These are phyloP conservation scores for Beauveria medogensis DNA, from an alignment of 2,329 filamentous ascomycete species.

Conservation along the genomic window DNA sequence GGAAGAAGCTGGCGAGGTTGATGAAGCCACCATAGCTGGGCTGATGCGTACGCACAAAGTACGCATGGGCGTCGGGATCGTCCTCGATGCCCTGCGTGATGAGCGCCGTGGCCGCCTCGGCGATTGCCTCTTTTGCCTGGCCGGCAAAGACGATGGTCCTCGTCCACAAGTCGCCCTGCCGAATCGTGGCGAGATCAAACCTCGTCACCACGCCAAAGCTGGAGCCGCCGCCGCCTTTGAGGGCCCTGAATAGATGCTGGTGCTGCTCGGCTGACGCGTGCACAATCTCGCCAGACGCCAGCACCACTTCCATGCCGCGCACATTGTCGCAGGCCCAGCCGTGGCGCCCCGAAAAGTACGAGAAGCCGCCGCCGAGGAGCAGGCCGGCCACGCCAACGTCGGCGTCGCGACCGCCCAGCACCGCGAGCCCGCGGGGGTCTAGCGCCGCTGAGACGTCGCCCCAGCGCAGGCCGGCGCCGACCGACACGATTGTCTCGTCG, in stretches of 20 bases:
- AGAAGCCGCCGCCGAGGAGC: constrained; percentile 30
- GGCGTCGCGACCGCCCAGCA: constrained; percentile 12
- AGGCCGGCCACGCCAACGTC: constrained; percentile 13
- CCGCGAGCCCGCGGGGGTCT: constrained; percentile 23
- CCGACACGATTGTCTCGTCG: constrained; percentile 21
- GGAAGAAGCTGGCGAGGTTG: constrained; percentile 14
- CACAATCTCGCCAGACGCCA: constrained; percentile 36
- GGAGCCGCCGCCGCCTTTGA: constrained; percentile 31
- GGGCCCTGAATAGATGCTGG: constrained; percentile 35
- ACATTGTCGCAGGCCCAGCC: constrained; percentile 29
- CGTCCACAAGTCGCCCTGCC: constrained; percentile 23
- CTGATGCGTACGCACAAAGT: constrained; percentile 14
- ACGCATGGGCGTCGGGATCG: constrained; percentile 17
- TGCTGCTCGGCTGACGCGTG: constrained; percentile 28
- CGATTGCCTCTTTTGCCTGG: constrained; percentile 12
- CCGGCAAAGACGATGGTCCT: constrained; percentile 14
- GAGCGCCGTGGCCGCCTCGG: constrained; percentile 13
- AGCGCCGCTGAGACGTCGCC: constrained; percentile 31
- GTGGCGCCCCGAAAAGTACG: constrained; percentile 35
- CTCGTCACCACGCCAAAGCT: constrained; percentile 33
- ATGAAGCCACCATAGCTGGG: constrained; percentile 7
- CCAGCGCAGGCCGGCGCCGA: constrained; percentile 39
- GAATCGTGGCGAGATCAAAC: constrained; percentile 22
- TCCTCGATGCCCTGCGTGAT: constrained; percentile 13
- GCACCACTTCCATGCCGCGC: constrained; percentile 37